These are phyloP conservation scores for Hanseniaspora nectarophila DNA, from an alignment of 805 yeast genomes.

Conservation along the genomic window DNA sequence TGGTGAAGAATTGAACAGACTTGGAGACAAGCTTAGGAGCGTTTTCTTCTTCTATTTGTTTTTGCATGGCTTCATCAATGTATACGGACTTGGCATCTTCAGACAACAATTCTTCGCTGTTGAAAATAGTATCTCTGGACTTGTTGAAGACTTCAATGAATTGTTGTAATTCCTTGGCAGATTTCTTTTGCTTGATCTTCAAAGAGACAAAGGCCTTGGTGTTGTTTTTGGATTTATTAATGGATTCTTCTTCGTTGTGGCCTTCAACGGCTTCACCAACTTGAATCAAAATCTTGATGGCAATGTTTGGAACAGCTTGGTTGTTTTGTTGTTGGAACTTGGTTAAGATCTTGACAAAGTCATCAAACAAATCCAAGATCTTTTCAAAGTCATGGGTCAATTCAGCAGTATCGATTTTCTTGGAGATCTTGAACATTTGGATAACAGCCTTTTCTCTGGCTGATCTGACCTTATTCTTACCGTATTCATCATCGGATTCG, in stretches of 20 bases:
- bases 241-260: conserved; percentile 41
- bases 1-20: conserved; percentile 44
- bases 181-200: conserved; percentile 79
- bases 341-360: conserved; percentile 50
- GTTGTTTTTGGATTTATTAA: conserved; percentile 70
- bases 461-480: conserved; percentile 75
- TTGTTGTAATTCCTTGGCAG: conserved; percentile 53
- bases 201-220: conserved; percentile 78
- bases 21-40: conserved; percentile 15
- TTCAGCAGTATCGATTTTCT: conserved; percentile 55
- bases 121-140: conserved; percentile 63
- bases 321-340: conserved; percentile 64
- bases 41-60: conserved; percentile 20
- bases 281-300: conserved; percentile 54
- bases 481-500: conserved; percentile 40
- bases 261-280: conserved; percentile 57
- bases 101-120: conserved; percentile 28
- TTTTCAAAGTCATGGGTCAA: conserved; percentile 68
- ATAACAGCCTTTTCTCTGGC: conserved; percentile 88
- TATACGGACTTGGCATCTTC: conserved; percentile 26
- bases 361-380: conserved; percentile 67
- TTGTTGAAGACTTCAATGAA: conserved; percentile 46
- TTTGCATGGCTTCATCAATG: conserved; percentile 21
- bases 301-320: conserved; percentile 56
- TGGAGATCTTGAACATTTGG: conserved; percentile 60